phyloP scores from a whole-genome alignment of 2,329 filamentous ascomycete genomes.

The Pseudonectria buxi region DNA sequence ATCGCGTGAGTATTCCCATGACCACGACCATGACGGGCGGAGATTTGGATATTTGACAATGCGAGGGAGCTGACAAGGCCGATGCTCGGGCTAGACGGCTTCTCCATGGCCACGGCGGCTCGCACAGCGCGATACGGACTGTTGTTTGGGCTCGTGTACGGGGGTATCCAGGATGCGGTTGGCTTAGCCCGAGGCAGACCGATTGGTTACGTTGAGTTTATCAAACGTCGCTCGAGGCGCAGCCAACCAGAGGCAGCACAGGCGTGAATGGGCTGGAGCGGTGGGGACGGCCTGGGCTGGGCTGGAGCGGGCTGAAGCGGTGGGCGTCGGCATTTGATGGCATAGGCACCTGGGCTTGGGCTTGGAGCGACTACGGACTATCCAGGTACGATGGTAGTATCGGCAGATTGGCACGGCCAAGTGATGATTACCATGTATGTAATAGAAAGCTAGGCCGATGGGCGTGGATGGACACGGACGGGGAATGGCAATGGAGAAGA shows the following conservation, averaged over 20 bases:
- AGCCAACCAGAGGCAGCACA: slow-evolving; percentile 13
- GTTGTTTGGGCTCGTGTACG: slow-evolving; percentile 71
- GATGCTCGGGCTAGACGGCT: slow-evolving; percentile 53
- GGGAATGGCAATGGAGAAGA: too few species aligned
- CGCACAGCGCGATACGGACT: slow-evolving; percentile 76
- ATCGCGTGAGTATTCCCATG: slow-evolving; percentile 56
- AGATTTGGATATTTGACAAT: slow-evolving; percentile 19
- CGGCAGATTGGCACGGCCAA: too few species aligned
- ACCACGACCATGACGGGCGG: not conserved
- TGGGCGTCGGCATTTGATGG: too few species aligned
- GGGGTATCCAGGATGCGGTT: slow-evolving; percentile 70
- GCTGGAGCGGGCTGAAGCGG: too few species aligned
- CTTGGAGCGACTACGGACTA: too few species aligned
- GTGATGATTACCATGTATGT: too few species aligned
- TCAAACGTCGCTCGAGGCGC: slow-evolving; percentile 37
- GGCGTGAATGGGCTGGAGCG: slow-evolving; percentile 5
- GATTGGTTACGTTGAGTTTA: slow-evolving; percentile 67
- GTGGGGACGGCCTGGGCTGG: slow-evolving; percentile 1
- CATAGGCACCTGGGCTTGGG: too few species aligned
- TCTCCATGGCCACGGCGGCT: slow-evolving; percentile 69
- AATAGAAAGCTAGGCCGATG: too few species aligned
- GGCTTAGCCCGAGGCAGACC: slow-evolving; percentile 62
- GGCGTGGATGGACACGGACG: too few species aligned
- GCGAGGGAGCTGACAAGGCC: slow-evolving; percentile 19
- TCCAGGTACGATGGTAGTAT: too few species aligned